phyloP scores from a whole-genome alignment of 495 filamentous ascomycete species.

The Neurospora sp. region DNA sequence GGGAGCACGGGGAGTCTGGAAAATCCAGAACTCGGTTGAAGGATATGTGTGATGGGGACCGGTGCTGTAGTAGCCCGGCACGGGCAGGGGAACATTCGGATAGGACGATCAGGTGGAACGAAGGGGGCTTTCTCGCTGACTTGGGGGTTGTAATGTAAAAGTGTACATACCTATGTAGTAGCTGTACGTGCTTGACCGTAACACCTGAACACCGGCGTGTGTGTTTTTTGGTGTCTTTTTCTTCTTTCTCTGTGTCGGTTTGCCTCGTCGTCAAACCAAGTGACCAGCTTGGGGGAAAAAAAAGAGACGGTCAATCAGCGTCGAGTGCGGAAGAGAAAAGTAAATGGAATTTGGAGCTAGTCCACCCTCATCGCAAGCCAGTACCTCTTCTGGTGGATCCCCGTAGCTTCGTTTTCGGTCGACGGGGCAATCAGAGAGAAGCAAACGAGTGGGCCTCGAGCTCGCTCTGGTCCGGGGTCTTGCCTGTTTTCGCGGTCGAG shows the following conservation, averaged over 20 bases:
- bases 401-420: background rate
- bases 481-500: background rate
- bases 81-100: slow-evolving; percentile 1
- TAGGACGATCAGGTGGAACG: slow-evolving; percentile 1
- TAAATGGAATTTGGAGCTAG: background rate
- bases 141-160: background rate
- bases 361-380: background rate
- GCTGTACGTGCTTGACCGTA: background rate
- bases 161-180: background rate
- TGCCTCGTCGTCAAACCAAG: background rate
- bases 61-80: slow-evolving; percentile 4
- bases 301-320: background rate
- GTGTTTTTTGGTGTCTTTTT: background rate
- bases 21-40: slow-evolving; percentile 11
- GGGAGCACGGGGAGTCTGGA: slow-evolving; percentile 9
- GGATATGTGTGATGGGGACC: slow-evolving; percentile 14
- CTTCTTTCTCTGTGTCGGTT: background rate
- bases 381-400: background rate
- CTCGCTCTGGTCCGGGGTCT: slow-evolving; percentile 10
- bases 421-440: slow-evolving; percentile 15
- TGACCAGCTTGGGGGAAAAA: background rate
- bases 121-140: background rate
- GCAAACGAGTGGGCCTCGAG: slow-evolving; percentile 16
- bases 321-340: background rate
- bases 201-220: background rate